Conservation (phyloP, 352 stramenopile genomes). For the Phytophthora fragariaefolia region DNA sequence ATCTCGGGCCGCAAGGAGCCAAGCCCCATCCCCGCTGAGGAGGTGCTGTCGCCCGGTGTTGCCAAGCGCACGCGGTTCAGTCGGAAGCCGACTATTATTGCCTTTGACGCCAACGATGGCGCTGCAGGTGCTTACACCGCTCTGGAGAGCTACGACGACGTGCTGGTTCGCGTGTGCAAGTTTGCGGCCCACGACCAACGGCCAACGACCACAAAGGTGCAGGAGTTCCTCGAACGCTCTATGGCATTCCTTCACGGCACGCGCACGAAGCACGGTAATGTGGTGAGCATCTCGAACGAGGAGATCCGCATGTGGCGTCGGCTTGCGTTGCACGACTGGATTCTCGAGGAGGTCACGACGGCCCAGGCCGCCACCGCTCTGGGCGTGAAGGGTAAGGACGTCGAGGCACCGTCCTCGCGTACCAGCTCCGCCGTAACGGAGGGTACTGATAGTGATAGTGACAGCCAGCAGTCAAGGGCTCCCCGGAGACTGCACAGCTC, state of each 20-base stretch:
- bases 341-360: slow-evolving; percentile 57
- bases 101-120: slow-evolving; percentile 31
- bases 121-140: slow-evolving; percentile 46
- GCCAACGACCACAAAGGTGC: slow-evolving; percentile 71
- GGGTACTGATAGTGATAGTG: slow-evolving; percentile 64
- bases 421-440: slow-evolving; percentile 63
- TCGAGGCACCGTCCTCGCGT: slow-evolving; percentile 39
- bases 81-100: slow-evolving; percentile 34
- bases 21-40: slow-evolving; percentile 45
- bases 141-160: slow-evolving; percentile 82
- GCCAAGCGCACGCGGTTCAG: slow-evolving; percentile 61
- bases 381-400: slow-evolving; percentile 51
- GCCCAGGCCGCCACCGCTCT: slow-evolving; percentile 25
- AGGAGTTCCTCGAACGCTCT: slow-evolving; percentile 80
- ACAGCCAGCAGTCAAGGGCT: slow-evolving; percentile 31
- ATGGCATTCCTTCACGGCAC: slow-evolving; percentile 76
- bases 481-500: slow-evolving; percentile 21
- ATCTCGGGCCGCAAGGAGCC: slow-evolving; percentile 31
- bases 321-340: slow-evolving; percentile 72
- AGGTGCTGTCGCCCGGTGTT: slow-evolving; percentile 50
- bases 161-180: slow-evolving; percentile 72
- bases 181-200: slow-evolving; percentile 76
- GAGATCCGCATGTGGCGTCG: slow-evolving; percentile 85
- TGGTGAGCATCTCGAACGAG: slow-evolving; percentile 81
- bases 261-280: slow-evolving; percentile 69